Evolutionary conservation across 331 rosid species (phyloP), one percentile per base, ranked within the genome.

Genomic region (Cydonia oblonga): DNA sequence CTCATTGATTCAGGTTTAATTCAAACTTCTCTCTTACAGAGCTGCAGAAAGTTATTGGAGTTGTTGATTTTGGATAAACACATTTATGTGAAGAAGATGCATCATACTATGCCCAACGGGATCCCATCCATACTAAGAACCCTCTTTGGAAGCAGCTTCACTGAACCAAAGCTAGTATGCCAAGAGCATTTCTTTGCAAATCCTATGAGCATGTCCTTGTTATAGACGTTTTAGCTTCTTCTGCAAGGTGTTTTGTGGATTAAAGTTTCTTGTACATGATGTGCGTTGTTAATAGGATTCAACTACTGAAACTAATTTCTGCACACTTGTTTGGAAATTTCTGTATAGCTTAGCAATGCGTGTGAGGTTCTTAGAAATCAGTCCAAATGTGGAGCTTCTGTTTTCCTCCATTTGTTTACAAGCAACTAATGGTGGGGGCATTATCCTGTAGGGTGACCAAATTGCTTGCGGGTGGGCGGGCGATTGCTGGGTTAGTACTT

Each of bases 151-250:
- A 81, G 82, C 76, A 88, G 78, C 68, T 72, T 61, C 77, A 70
- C 66, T 59, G 77, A 73, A 12, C 49, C 85, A 9, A 84, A 88
- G 83, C 64, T 69, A 57, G 78, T 81, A 68, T 85, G 69, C 58
- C 83, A 84, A 19, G 85, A 85, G 35, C 97, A 95, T 82, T 90
- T 72, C 82, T 95, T 85, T 74, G 92, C 96, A 74, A 95, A 91
- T 83, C 90, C 96, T 67, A 82, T 30, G 86, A 95, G 96, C 76
- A 81, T 88, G 52, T 77, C 89, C 73, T 74, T 88, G 75, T 71
- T 95, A 74, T 95, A 91, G 73, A 72, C 59, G 53, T 46, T 77
- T 40, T 78, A 10, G 22, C 20, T 44, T 16, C 7, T 30, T 9
- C 9, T 54, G 14, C 5, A 12, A 35, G 56, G 26, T 56, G 32